Evolutionary conservation across 305 asterid genomes (phyloP).

Genomic region (Rubia occidens): DNA sequence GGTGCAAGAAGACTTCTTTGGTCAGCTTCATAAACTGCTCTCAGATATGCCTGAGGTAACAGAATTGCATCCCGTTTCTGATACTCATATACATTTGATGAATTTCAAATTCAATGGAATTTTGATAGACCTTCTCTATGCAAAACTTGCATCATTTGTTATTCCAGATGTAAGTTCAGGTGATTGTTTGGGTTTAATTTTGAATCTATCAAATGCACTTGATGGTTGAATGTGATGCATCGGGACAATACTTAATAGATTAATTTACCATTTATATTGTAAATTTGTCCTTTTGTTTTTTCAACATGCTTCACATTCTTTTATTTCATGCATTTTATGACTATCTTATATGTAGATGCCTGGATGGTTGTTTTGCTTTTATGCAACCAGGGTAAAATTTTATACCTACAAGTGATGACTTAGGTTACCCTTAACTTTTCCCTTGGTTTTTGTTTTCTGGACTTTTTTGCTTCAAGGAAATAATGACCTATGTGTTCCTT

Average conservation of each 20-base stretch:
- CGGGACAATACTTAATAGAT: background rate
- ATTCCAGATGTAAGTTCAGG: constrained; percentile 68
- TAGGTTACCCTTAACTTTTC: background rate
- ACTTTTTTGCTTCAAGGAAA: background rate
- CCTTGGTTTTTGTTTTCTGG: background rate
- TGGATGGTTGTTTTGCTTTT: background rate
- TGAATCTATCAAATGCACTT: background rate
- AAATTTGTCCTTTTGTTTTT: background rate
- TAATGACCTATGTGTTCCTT: background rate
- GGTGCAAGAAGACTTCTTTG: constrained; percentile 56
- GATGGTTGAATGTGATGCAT: background rate
- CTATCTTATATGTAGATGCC: background rate
- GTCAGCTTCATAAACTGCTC: constrained; percentile 69
- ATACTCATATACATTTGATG: constrained; percentile 92
- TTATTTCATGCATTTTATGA: background rate
- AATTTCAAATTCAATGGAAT: constrained; percentile 72
- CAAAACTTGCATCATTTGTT: constrained; percentile 81
- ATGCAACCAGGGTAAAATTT: background rate
- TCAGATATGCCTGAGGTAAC: constrained; percentile 78
- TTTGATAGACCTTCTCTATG: constrained; percentile 81
- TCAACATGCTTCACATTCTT: background rate
- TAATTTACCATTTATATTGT: background rate
- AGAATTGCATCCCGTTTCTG: constrained; percentile 83
- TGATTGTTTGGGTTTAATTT: constrained; percentile 2
- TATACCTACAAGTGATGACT: background rate